phyloP scores from a whole-genome alignment of 306 rosid genomes.

The Chamaecrista fasciculata region DNA sequence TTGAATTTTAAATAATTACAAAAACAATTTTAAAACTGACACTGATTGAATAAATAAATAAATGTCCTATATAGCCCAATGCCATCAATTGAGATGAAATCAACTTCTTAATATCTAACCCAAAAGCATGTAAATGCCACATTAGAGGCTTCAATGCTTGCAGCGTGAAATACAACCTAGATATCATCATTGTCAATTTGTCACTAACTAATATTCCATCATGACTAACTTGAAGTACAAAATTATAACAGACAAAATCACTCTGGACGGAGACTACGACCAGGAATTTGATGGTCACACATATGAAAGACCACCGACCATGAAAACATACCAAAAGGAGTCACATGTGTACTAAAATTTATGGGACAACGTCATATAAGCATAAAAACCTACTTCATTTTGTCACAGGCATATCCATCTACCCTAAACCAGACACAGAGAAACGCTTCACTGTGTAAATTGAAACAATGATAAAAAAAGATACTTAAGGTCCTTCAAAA shows the following conservation, averaged over 20 bases:
- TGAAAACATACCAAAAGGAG: conserved; percentile 7
- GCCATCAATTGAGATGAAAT: no score
- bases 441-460: not conserved
- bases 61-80: no score
- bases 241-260: not conserved
- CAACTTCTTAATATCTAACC: no score
- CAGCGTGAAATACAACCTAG: not conserved
- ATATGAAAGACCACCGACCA: conserved; percentile 6
- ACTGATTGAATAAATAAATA: no score
- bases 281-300: not conserved
- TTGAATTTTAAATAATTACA: no score
- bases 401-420: not conserved
- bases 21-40: no score
- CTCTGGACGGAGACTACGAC: not conserved
- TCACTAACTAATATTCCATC: not conserved
- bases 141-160: not conserved
- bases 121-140: not conserved
- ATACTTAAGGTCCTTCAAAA: no score
- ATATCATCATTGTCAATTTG: not conserved
- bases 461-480: not conserved
- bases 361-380: not conserved
- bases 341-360: not conserved
- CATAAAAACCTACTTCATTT: not conserved
- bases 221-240: not conserved
- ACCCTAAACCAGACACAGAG: not conserved